Percentiles rank a stretch among this genome's conserved stretches.
phyloP scores from a whole-genome alignment of 2,329 filamentous ascomycete genomes.

The Microcyclospora pomicola region DNA sequence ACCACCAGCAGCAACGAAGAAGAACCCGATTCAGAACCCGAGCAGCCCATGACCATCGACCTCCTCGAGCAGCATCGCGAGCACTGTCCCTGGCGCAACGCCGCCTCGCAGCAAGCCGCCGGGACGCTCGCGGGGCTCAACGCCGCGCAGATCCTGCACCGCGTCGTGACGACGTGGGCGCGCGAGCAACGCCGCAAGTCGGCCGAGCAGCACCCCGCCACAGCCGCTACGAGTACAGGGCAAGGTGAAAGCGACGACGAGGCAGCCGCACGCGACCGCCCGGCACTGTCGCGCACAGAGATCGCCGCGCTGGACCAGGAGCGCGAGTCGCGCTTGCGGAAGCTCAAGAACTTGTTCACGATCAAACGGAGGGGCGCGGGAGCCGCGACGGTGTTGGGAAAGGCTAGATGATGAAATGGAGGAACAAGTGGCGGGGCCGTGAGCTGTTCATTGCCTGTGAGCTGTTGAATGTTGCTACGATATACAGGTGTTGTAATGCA shows the following conservation, averaged over 20 bases:
- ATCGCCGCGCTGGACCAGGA: slow-evolving; percentile 21
- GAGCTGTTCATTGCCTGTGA: too few species aligned
- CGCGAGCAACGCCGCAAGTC: slow-evolving; percentile 20
- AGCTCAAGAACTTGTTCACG: slow-evolving; percentile 22
- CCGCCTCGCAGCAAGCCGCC: slow-evolving; percentile 18
- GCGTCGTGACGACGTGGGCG: slow-evolving; percentile 18
- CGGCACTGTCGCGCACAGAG: slow-evolving; percentile 15
- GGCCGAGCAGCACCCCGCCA: slow-evolving; percentile 4
- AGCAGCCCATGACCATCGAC: slow-evolving; percentile 12
- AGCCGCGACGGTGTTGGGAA: slow-evolving; percentile 2
- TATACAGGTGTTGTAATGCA: too few species aligned
- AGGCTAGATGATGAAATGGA: not conserved
- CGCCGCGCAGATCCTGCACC: slow-evolving; percentile 19
- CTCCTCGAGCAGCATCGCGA: slow-evolving; percentile 24
- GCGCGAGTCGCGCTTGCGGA: slow-evolving; percentile 19
- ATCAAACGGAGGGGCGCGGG: slow-evolving; percentile 16
- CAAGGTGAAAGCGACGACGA: slow-evolving; percentile 2
- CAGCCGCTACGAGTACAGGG: slow-evolving; percentile 1
- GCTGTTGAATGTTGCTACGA: too few species aligned
- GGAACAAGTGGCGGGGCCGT: too few species aligned
- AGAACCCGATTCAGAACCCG: slow-evolving; percentile 10
- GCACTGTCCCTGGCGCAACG: slow-evolving; percentile 25
- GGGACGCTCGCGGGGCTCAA: slow-evolving; percentile 20
- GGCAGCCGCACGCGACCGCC: not conserved
- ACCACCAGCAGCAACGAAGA: slow-evolving; percentile 24